Percentiles rank a stretch among this genome's conserved stretches.
These are phyloP conservation scores for Lumnitzera racemosa DNA, from an alignment of 345 rosid genomes.

Conservation along the genomic window DNA sequence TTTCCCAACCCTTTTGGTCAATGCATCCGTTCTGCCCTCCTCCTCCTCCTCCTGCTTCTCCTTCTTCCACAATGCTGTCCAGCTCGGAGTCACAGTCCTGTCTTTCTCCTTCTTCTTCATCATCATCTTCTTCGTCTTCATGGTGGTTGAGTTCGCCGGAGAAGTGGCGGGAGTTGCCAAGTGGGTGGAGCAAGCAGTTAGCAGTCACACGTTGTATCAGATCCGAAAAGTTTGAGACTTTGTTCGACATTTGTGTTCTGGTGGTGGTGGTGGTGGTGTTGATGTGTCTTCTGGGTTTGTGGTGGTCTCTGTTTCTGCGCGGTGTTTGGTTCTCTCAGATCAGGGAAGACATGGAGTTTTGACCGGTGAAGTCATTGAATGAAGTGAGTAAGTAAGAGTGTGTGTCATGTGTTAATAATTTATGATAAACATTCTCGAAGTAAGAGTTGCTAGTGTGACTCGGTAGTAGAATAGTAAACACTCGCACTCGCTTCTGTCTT, in stretches of 20 bases:
- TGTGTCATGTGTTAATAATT: too few species aligned
- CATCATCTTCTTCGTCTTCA: conserved; percentile 16
- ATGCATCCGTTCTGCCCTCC: conserved; percentile 10
- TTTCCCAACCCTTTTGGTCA: conserved; percentile 13
- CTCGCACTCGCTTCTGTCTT: too few species aligned
- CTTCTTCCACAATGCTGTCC: conserved; percentile 13
- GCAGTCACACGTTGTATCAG: conserved; percentile 85
- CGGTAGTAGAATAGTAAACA: too few species aligned
- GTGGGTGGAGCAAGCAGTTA: conserved; percentile 82
- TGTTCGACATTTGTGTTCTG: conserved; percentile 30
- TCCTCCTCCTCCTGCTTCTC: conserved; percentile 8
- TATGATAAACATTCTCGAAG: too few species aligned
- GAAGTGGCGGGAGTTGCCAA: conserved; percentile 53
- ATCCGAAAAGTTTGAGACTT: conserved; percentile 70
- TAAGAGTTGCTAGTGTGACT: too few species aligned
- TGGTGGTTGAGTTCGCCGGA: conserved; percentile 11
- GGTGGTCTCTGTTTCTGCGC: too few species aligned
- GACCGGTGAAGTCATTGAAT: too few species aligned
- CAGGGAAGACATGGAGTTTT: too few species aligned
- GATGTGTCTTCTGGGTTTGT: too few species aligned
- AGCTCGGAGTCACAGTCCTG: conserved; percentile 17
- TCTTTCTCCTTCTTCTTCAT: conserved; percentile 12
- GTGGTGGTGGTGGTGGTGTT: not conserved
- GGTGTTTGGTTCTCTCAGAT: too few species aligned
- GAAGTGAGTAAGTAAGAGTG: too few species aligned